Conservation (phyloP, 2,329 filamentous ascomycete species). For the Phaeosphaeriaceae sp. region DNA sequence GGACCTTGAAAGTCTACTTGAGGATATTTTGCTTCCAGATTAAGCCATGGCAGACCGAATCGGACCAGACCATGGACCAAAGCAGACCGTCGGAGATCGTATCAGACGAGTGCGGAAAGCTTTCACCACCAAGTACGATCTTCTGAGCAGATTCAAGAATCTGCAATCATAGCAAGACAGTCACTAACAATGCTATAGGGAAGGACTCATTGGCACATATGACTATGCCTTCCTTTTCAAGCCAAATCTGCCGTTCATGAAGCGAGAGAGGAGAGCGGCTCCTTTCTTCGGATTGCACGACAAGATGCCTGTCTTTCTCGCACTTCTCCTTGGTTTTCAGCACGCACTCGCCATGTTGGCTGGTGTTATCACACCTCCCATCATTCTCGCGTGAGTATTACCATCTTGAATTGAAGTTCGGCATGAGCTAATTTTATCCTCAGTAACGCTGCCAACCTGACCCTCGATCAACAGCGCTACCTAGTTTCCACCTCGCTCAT, state of each 20-base stretch:
- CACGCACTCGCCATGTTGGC: conserved; percentile 77
- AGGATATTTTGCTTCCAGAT: conserved; percentile 14
- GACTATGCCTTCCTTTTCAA: conserved; percentile 90
- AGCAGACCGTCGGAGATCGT: conserved; percentile 52
- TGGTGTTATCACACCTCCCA: conserved; percentile 76
- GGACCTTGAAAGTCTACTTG: too few species aligned
- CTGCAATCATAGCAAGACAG: neutral
- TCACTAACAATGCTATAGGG: conserved; percentile 47
- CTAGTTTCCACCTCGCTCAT: conserved; percentile 81
- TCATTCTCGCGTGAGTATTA: conserved; percentile 56
- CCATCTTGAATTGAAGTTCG: neutral
- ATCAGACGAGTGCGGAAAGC: conserved; percentile 51
- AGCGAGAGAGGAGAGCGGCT: conserved; percentile 63
- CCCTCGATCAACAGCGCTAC: conserved; percentile 70
- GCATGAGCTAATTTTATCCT: conserved; percentile 48
- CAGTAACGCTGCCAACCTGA: conserved; percentile 69
- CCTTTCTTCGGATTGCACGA: conserved; percentile 88
- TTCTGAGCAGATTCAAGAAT: neutral
- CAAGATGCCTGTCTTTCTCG: conserved; percentile 76
- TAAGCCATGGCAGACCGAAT: conserved; percentile 50
- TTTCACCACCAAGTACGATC: conserved; percentile 57
- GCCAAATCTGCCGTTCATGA: conserved; percentile 83
- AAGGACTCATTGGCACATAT: conserved; percentile 84
- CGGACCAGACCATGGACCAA: conserved; percentile 50
- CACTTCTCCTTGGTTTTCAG: conserved; percentile 77